Percentiles rank a stretch among this genome's conserved stretches.
phyloP scores from a whole-genome alignment of 2,329 filamentous ascomycete species.

The Ilyonectria destructans region DNA sequence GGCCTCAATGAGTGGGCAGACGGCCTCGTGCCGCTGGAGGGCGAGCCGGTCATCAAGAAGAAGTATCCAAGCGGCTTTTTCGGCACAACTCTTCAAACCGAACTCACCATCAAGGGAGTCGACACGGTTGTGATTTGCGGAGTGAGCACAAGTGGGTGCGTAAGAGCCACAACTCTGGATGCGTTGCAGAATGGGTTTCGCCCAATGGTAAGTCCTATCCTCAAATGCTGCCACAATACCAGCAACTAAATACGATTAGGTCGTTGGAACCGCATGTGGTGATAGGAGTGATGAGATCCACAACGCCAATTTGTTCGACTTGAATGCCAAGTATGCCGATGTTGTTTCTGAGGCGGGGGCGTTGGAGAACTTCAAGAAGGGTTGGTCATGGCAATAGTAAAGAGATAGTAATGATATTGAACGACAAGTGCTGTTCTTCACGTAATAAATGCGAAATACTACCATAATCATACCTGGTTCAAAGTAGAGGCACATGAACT shows the following conservation, averaged over 20 bases:
- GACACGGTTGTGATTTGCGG: conserved; percentile 64
- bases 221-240: too few species aligned
- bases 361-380: conserved; percentile 55
- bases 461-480: too few species aligned
- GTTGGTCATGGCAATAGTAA: conserved; percentile 50
- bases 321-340: conserved; percentile 64
- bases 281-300: conserved; percentile 62
- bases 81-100: conserved; percentile 60
- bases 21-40: conserved; percentile 55
- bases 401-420: not conserved
- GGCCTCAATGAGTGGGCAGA: conserved; percentile 58
- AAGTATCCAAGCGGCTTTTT: conserved; percentile 56
- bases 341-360: conserved; percentile 61
- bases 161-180: conserved; percentile 62
- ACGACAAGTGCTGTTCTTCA: too few species aligned
- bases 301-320: conserved; percentile 61
- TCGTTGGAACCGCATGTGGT: conserved; percentile 63
- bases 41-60: conserved; percentile 59
- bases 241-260: conserved; percentile 43
- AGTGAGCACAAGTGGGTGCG: conserved; percentile 64
- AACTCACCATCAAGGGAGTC: conserved; percentile 56
- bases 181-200: conserved; percentile 62
- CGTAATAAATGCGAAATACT: too few species aligned
- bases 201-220: conserved; percentile 57
- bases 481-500: not conserved